Evolutionary conservation across 73 alveolate species (phyloP), one percentile per base, ranked within the genome.

Genomic region (Paramecium tetraurelia): DNA sequence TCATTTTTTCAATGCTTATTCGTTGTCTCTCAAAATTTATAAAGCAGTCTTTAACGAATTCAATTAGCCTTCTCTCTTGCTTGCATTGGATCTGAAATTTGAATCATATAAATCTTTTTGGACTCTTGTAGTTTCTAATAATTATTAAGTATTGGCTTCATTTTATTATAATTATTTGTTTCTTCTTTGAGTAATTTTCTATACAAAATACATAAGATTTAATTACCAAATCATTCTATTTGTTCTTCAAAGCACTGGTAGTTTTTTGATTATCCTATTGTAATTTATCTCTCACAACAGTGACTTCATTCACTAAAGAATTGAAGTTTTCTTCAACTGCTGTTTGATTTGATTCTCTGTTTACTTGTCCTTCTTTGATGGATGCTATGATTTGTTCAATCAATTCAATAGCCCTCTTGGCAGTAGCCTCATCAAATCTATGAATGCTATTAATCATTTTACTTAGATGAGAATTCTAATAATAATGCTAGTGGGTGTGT

Each of bases 391-490:
- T 75, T 24, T 75, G n/a, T 40, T 75, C 87, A 36, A 75, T 31
- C 16, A 31, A 31, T 21, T 75, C 58, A 75, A 75, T 75, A 11
- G 48, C 87, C 38, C 59, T 75, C 18, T 36, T 75, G 3, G 87
- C 87, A 14, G 87, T 75, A 14, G 58, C 87, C n/a, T 75, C 58
- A 75, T 75, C 87, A 35, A 75, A 75, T 36, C 69, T 53, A 18
- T 53, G 5, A 53, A 16, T 53, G 2, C 7, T 16, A 38, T 38
- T 75, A 75, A 38, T 75, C 16, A 16, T 38, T 38, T 10, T 53
- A 53, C 69, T 75, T 24, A 31, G 87, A 31, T 36, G 87, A 31
- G n/a, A 75, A 75, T 75, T 33, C 87, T 4, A 75, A n/a, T 44
- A 75, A 31, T 40, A 75, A 75, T 16, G 63, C 59, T 33, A 75